Base-by-base conservation (phyloP, 441 rosid species). In the Isatis lusitanica region DNA sequence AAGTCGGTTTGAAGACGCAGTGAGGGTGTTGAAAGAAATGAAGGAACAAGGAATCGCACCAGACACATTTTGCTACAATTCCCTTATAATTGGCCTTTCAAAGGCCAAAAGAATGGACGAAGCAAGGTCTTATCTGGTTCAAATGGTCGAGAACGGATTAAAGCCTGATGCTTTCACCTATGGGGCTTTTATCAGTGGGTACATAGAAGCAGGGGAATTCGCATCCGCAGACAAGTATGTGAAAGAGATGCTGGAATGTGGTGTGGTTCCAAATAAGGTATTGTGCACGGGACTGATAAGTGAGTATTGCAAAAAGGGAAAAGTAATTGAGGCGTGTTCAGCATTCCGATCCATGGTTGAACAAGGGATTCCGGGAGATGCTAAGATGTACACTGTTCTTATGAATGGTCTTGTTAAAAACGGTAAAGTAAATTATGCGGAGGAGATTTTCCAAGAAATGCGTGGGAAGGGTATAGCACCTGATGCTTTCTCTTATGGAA, bases 71-170 rank as follows among this genome's bases (percentile, higher is more conserved):
- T 90, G 95, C 80, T 94, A 87, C 68, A 90, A 91, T 77, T 81
- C 89, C 36, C 73, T 87, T 50, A 88, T 94, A 74, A 82, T 79
- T 76, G 98, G 94, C 58, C 87, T 90, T 57, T 88, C 94, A 83
- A 86, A 88, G 81, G 91, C 96, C 67, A 81, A 78, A 68, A 83
- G 75, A 76, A 83, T 91, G 91, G 91, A 87, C n/a, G 92, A 88
- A 75, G 97, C 96, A 18, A 84, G 74, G 81, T 72, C 18, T 58
- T 85, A 65, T 76, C 62, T 90, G 63, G 80, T 48, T 73, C 86
- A 86, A 81, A 94, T 94, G 91, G 63, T 17, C 16, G 81, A 78
- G 46, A 81, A 73, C 59, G 90, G 95, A 68, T 61, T 91, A 71
- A 88, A 86, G 76, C 93, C 97, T 24, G 84, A 90, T 74, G 80